Conservation (phyloP, 306 rosid species). For the Vicia faba region DNA sequence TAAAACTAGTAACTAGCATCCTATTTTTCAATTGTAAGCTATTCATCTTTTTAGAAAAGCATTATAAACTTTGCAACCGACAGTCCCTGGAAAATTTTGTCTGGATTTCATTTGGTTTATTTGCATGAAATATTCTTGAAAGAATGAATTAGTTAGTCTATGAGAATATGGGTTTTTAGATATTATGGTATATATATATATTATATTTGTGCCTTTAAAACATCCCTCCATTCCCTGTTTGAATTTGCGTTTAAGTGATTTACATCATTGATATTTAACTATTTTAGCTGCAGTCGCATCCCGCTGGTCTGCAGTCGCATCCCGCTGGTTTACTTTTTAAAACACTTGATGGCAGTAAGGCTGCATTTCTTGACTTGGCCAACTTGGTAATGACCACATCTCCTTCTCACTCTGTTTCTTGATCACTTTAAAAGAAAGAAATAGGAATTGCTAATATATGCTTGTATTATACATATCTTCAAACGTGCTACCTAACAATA, state of each 20-base stretch:
- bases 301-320: slow-evolving; percentile 94
- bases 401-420: slow-evolving; percentile 4
- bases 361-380: slow-evolving; percentile 94
- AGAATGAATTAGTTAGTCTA: slow-evolving; percentile 24
- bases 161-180: not conserved
- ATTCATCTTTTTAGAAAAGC: not conserved
- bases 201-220: slow-evolving; percentile 7
- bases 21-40: not conserved
- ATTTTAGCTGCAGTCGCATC: slow-evolving; percentile 73
- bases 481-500: slow-evolving; percentile 7
- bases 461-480: slow-evolving; percentile 27
- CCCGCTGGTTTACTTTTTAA: slow-evolving; percentile 95
- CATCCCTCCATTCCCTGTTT: not conserved
- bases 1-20: not conserved
- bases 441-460: not conserved
- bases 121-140: slow-evolving; percentile 18
- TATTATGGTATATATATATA: not conserved
- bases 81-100: too few species aligned
- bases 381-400: slow-evolving; percentile 59
- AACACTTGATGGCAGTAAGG: slow-evolving; percentile 80
- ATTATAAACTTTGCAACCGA: too few species aligned
- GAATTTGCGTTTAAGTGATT: slow-evolving; percentile 16
- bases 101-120: not conserved
- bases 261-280: slow-evolving; percentile 32
- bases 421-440: slow-evolving; percentile 16